phyloP scores from a whole-genome alignment of 441 rosid genomes.

The Gossypium trilobum region DNA sequence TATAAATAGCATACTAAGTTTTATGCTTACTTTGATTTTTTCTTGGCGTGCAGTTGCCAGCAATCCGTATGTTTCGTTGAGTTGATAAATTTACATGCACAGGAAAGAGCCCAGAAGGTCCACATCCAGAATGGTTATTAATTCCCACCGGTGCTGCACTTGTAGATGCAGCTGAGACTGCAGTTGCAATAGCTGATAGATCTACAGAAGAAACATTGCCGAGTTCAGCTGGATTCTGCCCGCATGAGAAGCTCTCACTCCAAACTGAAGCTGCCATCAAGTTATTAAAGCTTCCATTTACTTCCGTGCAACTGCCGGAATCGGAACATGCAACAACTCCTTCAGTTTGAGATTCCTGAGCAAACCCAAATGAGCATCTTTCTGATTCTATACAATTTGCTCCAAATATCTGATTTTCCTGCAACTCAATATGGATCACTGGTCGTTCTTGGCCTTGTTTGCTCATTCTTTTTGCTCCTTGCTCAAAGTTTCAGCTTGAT shows the following conservation, averaged over 20 bases:
- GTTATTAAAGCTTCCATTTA: background rate
- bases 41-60: slow-evolving; percentile 4
- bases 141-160: background rate
- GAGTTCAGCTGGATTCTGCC: slow-evolving; percentile 14
- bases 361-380: slow-evolving; percentile 24
- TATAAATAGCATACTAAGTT: background rate
- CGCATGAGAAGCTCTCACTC: background rate
- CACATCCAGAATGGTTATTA: background rate
- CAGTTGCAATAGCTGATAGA: slow-evolving; percentile 53
- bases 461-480: slow-evolving; percentile 24
- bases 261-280: slow-evolving; percentile 9
- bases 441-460: slow-evolving; percentile 18
- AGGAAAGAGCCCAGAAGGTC: slow-evolving; percentile 19
- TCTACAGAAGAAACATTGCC: slow-evolving; percentile 32
- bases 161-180: slow-evolving; percentile 24
- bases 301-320: slow-evolving; percentile 1
- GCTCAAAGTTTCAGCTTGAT: background rate
- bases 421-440: slow-evolving; percentile 21
- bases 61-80: background rate
- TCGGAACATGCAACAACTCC: slow-evolving; percentile 9
- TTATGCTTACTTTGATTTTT: slow-evolving; percentile 24
- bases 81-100: background rate
- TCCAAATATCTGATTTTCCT: slow-evolving; percentile 18
- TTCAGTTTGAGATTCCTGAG: slow-evolving; percentile 17
- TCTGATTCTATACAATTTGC: slow-evolving; percentile 25